phyloP scores from a whole-genome alignment of 1,139 yeast species.

The Candida sanyaensis region DNA sequence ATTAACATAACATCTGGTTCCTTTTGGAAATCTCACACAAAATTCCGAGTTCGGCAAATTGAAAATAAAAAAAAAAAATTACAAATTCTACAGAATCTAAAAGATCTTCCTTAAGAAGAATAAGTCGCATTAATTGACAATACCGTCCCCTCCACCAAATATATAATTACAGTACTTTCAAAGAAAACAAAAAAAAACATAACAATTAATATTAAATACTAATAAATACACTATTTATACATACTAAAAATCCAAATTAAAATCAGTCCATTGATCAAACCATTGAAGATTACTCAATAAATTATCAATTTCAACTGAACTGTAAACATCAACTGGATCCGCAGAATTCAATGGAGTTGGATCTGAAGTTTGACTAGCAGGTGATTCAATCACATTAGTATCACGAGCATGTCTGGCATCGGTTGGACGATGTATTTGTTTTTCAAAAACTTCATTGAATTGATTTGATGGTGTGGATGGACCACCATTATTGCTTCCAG shows the following conservation, averaged over 20 bases:
- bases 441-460: constrained; percentile 23
- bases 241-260: constrained; percentile 22
- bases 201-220: background rate
- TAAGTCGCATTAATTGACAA: no score
- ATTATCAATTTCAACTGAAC: constrained; percentile 23
- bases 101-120: no score
- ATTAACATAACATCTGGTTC: no score
- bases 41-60: no score
- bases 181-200: no score
- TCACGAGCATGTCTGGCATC: constrained; percentile 8
- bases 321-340: constrained; percentile 13
- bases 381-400: constrained; percentile 11
- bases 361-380: constrained; percentile 12
- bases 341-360: constrained; percentile 6
- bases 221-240: background rate
- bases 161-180: no score
- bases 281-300: constrained; percentile 51
- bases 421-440: constrained; percentile 20
- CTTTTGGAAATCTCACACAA: no score
- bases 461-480: constrained; percentile 13
- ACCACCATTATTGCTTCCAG: background rate
- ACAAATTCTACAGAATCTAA: no score
- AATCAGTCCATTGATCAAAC: constrained; percentile 56
- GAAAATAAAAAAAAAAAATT: no score
- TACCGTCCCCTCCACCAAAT: no score